Percentiles rank a stretch among this genome's conserved stretches.
Conservation (phyloP, 192 early-diverging fungal species). For the Coemansia sp. region DNA sequence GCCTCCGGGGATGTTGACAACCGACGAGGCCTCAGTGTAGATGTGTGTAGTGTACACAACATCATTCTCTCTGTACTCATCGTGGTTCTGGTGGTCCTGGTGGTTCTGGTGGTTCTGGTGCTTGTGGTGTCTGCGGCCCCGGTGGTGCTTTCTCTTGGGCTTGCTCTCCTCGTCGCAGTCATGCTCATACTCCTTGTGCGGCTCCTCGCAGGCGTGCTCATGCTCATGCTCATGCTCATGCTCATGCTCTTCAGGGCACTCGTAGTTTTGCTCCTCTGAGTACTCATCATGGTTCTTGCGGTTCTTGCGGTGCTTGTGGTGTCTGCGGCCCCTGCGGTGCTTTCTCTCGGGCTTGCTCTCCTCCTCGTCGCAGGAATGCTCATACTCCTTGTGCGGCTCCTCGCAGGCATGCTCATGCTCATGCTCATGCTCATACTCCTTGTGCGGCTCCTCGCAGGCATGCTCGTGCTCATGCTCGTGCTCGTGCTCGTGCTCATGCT, state of each 20-base stretch:
- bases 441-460: constrained; percentile 14
- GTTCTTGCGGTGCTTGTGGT: constrained; percentile 21
- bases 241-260: too few relatives aligned
- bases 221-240: too few relatives aligned
- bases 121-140: constrained; percentile 31
- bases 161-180: constrained; percentile 6
- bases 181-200: too few relatives aligned
- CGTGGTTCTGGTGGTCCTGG: too few relatives aligned
- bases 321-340: constrained; percentile 24
- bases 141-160: constrained; percentile 15
- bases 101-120: constrained; percentile 17
- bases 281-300: neutral
- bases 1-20: constrained; percentile 44
- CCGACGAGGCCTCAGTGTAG: constrained; percentile 48
- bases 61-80: constrained; percentile 19
- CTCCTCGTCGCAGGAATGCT: constrained; percentile 10
- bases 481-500: too few relatives aligned
- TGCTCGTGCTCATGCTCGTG: too few relatives aligned
- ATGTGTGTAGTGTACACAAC: constrained; percentile 52
- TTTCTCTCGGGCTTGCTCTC: constrained; percentile 8
- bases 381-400: too few relatives aligned
- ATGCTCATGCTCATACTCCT: constrained; percentile 8
- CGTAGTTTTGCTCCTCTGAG: too few relatives aligned
- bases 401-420: constrained; percentile 2
- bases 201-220: constrained; percentile 8